phyloP scores from a whole-genome alignment of 768 basidiomycete genomes.

The Hemileccinum impolitum region DNA sequence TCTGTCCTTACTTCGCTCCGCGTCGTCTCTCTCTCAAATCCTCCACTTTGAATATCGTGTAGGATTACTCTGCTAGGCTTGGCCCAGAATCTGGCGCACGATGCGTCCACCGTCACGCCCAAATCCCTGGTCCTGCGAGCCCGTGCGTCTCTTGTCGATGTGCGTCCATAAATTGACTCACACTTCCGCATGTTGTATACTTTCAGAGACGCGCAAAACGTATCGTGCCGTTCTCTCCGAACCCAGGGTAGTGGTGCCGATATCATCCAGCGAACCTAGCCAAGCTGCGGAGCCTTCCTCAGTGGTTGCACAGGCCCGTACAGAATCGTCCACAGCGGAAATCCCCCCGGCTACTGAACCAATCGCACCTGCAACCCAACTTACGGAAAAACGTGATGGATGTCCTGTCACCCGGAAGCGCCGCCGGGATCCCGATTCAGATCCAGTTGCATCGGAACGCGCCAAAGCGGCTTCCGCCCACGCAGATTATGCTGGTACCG shows the following conservation, averaged over 20 bases:
- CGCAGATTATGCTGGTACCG: not conserved
- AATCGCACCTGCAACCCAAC: not conserved
- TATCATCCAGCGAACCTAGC: not conserved
- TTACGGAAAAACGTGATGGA: not conserved
- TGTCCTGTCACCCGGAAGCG: conserved; percentile 19
- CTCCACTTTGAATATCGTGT: not conserved
- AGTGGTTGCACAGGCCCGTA: not conserved
- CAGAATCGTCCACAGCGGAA: not conserved
- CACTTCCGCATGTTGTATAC: not conserved
- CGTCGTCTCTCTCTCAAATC: not conserved
- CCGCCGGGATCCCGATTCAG: conserved; percentile 14
- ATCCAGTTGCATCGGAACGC: not conserved
- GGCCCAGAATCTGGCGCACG: conserved; percentile 64
- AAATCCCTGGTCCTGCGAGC: conserved; percentile 71
- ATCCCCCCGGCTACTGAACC: not conserved
- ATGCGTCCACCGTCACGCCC: conserved; percentile 54
- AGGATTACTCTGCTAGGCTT: conserved; percentile 69
- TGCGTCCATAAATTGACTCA: not conserved
- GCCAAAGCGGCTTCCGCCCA: not conserved
- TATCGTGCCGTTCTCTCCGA: conserved; percentile 79
- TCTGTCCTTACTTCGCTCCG: not conserved
- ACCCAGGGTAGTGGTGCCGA: conserved; percentile 60
- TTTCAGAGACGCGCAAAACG: conserved; percentile 73
- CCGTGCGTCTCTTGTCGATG: conserved; percentile 45
- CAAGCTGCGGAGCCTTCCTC: not conserved